A percentile compares a stretch with the other conserved stretches of the same genome.
Evolutionary conservation across 139 green algal genomes (phyloP).

Genomic region (Tetraselmis chui): DNA sequence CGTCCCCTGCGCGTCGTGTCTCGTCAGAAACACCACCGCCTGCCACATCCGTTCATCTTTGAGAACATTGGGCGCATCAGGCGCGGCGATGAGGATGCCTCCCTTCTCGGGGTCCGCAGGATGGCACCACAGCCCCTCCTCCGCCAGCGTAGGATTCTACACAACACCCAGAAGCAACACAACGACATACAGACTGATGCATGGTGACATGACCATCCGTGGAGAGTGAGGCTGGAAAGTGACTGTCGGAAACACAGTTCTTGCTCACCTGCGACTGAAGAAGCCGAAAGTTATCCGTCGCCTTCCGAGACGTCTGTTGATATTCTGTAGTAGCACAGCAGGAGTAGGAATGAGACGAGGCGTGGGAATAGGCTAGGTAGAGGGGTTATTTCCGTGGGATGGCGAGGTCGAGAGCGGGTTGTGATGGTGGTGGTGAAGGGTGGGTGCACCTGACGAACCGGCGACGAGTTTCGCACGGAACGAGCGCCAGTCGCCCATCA

Average conservation of each 20-base stretch:
- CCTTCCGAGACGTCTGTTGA: not conserved
- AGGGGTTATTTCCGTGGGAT: too few relatives aligned
- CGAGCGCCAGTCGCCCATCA: not conserved
- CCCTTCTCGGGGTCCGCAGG: constrained; percentile 30
- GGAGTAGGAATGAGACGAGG: too few relatives aligned
- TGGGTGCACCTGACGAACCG: not conserved
- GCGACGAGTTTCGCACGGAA: not conserved
- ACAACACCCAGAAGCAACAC: too few relatives aligned
- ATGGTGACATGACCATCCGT: too few relatives aligned
- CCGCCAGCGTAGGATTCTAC: constrained; percentile 5
- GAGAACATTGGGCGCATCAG: constrained; percentile 15
- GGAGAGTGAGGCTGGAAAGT: too few relatives aligned
- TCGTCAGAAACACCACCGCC: constrained; percentile 49
- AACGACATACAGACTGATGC: too few relatives aligned
- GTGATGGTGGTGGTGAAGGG: too few relatives aligned
- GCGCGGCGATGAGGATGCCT: constrained; percentile 42
- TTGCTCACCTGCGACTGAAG: constrained; percentile 2
- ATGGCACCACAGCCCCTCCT: constrained; percentile 41
- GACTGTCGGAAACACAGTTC: too few relatives aligned
- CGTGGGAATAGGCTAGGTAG: too few relatives aligned
- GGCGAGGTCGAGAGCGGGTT: too few relatives aligned
- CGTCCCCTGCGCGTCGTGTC: constrained; percentile 34
- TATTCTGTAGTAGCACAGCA: too few relatives aligned
- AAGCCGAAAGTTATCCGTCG: constrained; percentile 4
- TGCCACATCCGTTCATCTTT: constrained; percentile 28